Base-by-base conservation (phyloP, 257 asterid genomes). In the Nicotiana undulata region DNA sequence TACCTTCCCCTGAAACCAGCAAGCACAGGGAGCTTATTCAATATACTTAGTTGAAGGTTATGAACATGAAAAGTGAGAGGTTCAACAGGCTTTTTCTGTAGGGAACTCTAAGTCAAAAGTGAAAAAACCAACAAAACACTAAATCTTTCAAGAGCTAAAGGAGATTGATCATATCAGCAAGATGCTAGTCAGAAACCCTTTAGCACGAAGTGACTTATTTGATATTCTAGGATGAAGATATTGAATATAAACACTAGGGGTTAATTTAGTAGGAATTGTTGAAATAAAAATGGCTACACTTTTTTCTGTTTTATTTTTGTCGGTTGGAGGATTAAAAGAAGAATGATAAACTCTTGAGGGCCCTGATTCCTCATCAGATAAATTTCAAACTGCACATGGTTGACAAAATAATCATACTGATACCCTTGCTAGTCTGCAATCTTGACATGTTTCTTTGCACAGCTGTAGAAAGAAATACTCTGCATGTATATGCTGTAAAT, bases 1-100 rank as follows among this genome's bases (percentile, higher is more conserved):
- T 95, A 92, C 82, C 97, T 88, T 81, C 98, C 97, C 98, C 99
- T 95, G 91, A 84, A 88, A 79, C 77, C 80, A 79, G 37, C 67
- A 22, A 31, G 40, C 58, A 46, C 66, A 29, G 10, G 64, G 81
- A 61, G 60, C 79, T 75, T 22, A 76, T 29, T 66, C 72, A 20
- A 26, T 46, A 34, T 63, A 63, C 52, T 34, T 52, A 60, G 11
- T 11, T 55, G 13, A 63, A 72, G 32, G 72, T 77, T 12, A 46
- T 24, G 4, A 28, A 29, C 31, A 61, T 49, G 70, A 24, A 24
- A 56, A 7, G 32, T 76, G 64, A 61, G 13, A 70, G 78, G 78
- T 74, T 74, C 78, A 26, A 74, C 75, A 81, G 79, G 56, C 16
- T 20, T 20, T 52, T 29, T 22, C 13, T 49, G 29, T 29, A 26